phyloP scores from a whole-genome alignment of 441 rosid species.

The Pelargonium myrrhifolium region DNA sequence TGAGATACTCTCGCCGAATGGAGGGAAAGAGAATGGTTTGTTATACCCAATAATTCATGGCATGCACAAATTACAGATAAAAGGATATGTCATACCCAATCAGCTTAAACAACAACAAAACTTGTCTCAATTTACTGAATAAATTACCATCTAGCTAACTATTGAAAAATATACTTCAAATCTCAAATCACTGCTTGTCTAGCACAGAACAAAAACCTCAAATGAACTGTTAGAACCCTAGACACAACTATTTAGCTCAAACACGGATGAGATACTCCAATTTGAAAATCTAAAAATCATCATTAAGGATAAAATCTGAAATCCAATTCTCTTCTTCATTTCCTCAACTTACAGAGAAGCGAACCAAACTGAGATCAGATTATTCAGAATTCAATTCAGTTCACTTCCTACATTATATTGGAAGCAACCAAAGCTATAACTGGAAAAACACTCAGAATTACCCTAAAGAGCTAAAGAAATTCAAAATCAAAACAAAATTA shows the following conservation, averaged over 20 bases:
- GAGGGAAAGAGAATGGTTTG: no score
- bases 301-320: background rate
- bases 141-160: background rate
- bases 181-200: background rate
- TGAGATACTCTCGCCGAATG: background rate
- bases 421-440: background rate
- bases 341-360: background rate
- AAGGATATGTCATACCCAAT: no score
- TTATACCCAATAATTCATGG: no score
- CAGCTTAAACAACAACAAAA: no score
- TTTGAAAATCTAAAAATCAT: background rate
- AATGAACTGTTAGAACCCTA: background rate
- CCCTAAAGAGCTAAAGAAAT: background rate
- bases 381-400: background rate
- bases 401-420: background rate
- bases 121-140: background rate
- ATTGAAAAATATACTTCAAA: background rate
- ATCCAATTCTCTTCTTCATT: background rate
- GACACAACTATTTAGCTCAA: background rate
- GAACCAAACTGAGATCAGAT: background rate
- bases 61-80: no score
- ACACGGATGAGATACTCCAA: background rate
- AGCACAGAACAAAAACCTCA: background rate
- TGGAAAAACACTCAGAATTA: background rate
- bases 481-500: constrained; percentile 4